phyloP scores from a whole-genome alignment of 2,329 filamentous ascomycete species.

The Elsinoe necatrix region DNA sequence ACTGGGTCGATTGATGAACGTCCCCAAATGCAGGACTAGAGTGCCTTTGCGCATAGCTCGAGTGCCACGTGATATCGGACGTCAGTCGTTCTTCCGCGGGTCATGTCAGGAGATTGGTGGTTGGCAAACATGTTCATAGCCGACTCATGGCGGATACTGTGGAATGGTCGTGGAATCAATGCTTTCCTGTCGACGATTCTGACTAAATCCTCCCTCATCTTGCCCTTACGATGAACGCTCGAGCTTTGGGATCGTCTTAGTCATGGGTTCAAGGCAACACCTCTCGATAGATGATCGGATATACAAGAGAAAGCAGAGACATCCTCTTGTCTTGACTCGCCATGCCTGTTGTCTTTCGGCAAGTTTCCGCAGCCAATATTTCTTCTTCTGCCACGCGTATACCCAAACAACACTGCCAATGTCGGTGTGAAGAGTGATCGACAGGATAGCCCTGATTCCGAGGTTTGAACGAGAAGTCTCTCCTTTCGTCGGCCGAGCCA shows the following conservation, averaged over 20 bases:
- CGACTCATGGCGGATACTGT: not conserved
- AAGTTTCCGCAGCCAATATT: not conserved
- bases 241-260: not conserved
- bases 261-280: not conserved
- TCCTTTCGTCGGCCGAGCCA: not conserved
- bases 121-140: not conserved
- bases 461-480: not conserved
- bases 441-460: conserved; percentile 6
- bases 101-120: not conserved
- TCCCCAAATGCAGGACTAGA: conserved; percentile 1
- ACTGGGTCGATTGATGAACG: conserved; percentile 13
- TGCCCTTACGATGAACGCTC: not conserved
- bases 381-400: not conserved
- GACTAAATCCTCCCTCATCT: not conserved
- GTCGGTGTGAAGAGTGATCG: not conserved
- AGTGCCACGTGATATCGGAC: conserved; percentile 1
- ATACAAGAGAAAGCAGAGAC: not conserved
- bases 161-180: not conserved
- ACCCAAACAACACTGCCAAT: not conserved
- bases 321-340: not conserved
- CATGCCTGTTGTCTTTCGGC: not conserved
- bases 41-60: not conserved
- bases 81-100: not conserved
- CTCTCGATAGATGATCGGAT: not conserved
- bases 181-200: not conserved